Percentiles rank a stretch among this genome's conserved stretches.
phyloP scores from a whole-genome alignment of 106 monocot species.

The Dioscorea alata region DNA sequence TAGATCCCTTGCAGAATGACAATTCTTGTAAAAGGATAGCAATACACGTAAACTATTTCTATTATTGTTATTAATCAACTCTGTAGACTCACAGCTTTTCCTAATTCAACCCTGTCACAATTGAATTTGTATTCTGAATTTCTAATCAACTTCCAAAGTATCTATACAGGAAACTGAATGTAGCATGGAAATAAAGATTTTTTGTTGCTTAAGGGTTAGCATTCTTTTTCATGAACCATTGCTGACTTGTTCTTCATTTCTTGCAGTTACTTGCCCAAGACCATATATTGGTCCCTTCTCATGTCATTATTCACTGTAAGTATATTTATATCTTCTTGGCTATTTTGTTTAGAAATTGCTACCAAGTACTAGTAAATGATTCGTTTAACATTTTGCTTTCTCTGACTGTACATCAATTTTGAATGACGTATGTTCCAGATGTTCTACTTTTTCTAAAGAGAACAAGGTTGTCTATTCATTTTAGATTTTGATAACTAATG shows the following conservation, averaged over 20 bases:
- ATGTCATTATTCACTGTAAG: constrained; percentile 74
- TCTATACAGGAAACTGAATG: neutral
- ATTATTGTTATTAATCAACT: neutral
- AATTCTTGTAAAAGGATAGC: neutral
- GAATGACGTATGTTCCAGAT: no score
- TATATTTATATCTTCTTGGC: constrained; percentile 1
- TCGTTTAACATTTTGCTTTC: no score
- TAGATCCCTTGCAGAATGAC: constrained; percentile 13
- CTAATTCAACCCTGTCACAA: neutral
- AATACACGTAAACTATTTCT: no score
- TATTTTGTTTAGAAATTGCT: no score
- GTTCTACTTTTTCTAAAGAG: no score
- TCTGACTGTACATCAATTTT: no score
- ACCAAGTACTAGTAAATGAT: no score
- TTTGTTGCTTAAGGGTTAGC: neutral
- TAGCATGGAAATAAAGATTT: neutral
- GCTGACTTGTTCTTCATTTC: neutral
- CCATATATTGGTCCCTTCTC: constrained; percentile 58
- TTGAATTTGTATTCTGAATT: neutral
- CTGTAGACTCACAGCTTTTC: neutral
- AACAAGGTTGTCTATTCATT: no score
- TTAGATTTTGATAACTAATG: no score
- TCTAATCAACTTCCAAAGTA: neutral
- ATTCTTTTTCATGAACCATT: neutral
- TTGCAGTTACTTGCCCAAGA: constrained; percentile 39